Base-by-base conservation (phyloP, 441 rosid species). In the Codiaeum variegatum region DNA sequence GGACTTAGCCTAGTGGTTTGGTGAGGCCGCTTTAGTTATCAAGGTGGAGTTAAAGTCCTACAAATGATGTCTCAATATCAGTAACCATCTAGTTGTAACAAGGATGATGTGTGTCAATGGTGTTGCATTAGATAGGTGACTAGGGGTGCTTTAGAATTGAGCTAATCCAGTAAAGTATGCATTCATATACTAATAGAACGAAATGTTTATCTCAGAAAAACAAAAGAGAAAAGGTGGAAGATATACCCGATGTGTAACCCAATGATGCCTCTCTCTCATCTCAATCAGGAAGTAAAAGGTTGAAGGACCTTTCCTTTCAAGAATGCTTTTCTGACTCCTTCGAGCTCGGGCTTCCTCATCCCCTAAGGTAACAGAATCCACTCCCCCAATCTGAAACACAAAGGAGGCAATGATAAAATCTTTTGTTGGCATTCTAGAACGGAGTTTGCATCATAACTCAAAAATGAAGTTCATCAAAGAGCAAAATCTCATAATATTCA, bases 251-350 rank as follows among this genome's bases (percentile, higher is more conserved):
- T 89, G 94, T 26, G 81, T 81, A 66, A 89, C 87, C 91, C 91
- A 87, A 66, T 81, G 81, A 72, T 85, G 87, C 70, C 88, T 83
- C 32, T 85, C 88, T 69, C 94, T 73, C 89, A 89, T 86, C 82
- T 89, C 90, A 47, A 87, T 85, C 85, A 87, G 71, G 79, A 89
- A 89, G 76, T 83, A 84, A 80, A 89, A 89, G 15, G 91, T 89
- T 11, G 91, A 85, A 36, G 90, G 85, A 76, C 82, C 83, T 77
- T 86, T 84, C 54, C 94, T 85, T 82, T 88, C 89, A 7, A 85
- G 86, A 66, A 88, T 73, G 70, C 84, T 89, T 83, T 89, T 89
- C 67, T 77, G 87, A 67, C 83, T 78, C 72, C 84, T 79, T 75
- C 90, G 85, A 15, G 83, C 82, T 19, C 87, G 76, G 1, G 91